Base-by-base conservation (phyloP, 306 rosid species). In the cucumber (Cucumis sativus) region DNA sequence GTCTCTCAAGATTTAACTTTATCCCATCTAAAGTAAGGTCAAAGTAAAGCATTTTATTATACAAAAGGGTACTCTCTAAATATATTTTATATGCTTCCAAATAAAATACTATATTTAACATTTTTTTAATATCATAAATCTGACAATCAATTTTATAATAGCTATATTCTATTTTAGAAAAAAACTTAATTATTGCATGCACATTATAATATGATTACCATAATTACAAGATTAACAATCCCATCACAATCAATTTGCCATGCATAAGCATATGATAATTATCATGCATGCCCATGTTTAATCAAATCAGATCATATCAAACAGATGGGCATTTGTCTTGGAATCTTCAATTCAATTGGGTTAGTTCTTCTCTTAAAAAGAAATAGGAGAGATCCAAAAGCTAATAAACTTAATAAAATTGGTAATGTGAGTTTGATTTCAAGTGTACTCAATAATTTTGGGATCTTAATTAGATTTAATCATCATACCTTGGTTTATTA, bases 271-370 rank as follows among this genome's bases (percentile, higher is more conserved):
- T 71, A 72, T 51, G 77, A 17, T 49, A 43, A 25, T 49, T 25
- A 71, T 72, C 45, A 72, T 51, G 13, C 77, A 72, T 51, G 14
- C 21, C 76, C 76, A 72, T 51, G 76, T 72, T 51, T 72, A 49
- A 72, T 72, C 35, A 51, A 51, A 72, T 51, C 77, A 52, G 45
- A 72, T 72, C 61, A 72, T 17, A 72, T 72, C 45, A 52, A 51
- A 51, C 61, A 52, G 25, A 52, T 28, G 62, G 47, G 62, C 47
- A 6, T 52, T 51, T 52, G 77, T 72, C 61, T 72, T 25, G 30
- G 30, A 52, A 72, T 72, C 77, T 51, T 72, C 61, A 68, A 20
- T 51, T 72, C 61, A 68, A 20, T 28, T 52, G 21, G 40, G 1
- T 7, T 49, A 7, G 10, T 21, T 71, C 76, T 45, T 69, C 37